A percentile compares a stretch with the other conserved stretches of the same genome.
Evolutionary conservation across 306 rosid species (phyloP).

Genomic region (Cicer judaicum): DNA sequence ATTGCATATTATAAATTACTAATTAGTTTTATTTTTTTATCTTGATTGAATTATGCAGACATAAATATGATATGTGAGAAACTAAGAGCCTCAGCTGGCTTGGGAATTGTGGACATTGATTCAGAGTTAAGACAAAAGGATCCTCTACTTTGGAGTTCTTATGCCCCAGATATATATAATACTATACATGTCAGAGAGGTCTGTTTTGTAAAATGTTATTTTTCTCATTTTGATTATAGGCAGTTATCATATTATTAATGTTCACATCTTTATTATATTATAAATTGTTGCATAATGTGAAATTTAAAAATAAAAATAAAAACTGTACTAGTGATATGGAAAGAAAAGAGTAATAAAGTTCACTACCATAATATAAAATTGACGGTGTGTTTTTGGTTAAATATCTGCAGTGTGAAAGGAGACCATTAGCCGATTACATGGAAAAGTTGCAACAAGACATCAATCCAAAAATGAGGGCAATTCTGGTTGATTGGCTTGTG

Average conservation of each 20-base stretch:
- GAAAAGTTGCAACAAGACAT: conserved; percentile 73
- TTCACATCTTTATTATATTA: not conserved
- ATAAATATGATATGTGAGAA: conserved; percentile 52
- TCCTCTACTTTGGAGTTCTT: conserved; percentile 70
- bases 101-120: conserved; percentile 64
- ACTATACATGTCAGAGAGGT: conserved; percentile 70
- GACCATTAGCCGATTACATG: conserved; percentile 67
- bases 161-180: conserved; percentile 72
- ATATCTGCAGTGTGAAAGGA: conserved; percentile 62
- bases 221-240: conserved; percentile 22
- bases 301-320: not conserved
- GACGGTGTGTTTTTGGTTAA: conserved; percentile 33
- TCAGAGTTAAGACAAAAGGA: conserved; percentile 64
- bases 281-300: not conserved
- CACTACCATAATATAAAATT: not conserved
- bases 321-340: not conserved
- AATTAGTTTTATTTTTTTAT: not conserved
- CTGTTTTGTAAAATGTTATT: conserved; percentile 47
- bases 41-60: conserved; percentile 58
- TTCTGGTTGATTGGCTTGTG: conserved; percentile 91
- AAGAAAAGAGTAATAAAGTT: conserved; percentile 12
- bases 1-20: conserved; percentile 19
- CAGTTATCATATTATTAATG: not conserved
- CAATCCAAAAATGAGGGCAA: conserved; percentile 79
- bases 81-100: conserved; percentile 45